Conservation (phyloP, 2,329 filamentous ascomycete genomes). For the Drechslerella dactyloides region DNA sequence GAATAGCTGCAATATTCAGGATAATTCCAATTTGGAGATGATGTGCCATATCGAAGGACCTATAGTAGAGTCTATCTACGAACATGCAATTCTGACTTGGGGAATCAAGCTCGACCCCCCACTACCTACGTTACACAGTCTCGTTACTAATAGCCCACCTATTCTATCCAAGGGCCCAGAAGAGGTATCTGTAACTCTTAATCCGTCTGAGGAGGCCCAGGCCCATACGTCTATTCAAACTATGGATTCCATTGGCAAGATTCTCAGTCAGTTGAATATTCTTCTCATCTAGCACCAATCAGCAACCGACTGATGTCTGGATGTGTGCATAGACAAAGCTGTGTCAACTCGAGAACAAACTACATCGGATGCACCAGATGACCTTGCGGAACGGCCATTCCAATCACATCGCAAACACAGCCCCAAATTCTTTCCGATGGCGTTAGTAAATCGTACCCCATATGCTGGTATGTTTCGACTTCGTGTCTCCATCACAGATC, state of each 20-base stretch:
- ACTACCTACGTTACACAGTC: neutral
- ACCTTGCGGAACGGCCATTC: slow-evolving; percentile 7
- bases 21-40: slow-evolving; percentile 47
- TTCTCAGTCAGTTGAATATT: slow-evolving; percentile 24
- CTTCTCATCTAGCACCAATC: no score
- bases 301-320: neutral
- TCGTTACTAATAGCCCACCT: neutral
- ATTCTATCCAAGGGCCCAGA: neutral
- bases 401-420: neutral
- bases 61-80: slow-evolving; percentile 30
- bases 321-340: neutral
- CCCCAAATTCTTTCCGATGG: slow-evolving; percentile 14
- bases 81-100: slow-evolving; percentile 31
- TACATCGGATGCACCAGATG: neutral
- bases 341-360: neutral
- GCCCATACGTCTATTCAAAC: no score
- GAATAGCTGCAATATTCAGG: slow-evolving; percentile 48
- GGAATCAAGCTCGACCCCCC: neutral
- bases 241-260: neutral
- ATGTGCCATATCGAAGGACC: slow-evolving; percentile 45
- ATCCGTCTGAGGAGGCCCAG: neutral
- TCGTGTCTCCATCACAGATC: no score
- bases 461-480: slow-evolving; percentile 13
- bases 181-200: neutral
- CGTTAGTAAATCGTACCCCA: slow-evolving; percentile 24